Evolutionary conservation across 306 rosid genomes (phyloP), one percentile per base, ranked within the genome.

Genomic region (Quercus mongolica): DNA sequence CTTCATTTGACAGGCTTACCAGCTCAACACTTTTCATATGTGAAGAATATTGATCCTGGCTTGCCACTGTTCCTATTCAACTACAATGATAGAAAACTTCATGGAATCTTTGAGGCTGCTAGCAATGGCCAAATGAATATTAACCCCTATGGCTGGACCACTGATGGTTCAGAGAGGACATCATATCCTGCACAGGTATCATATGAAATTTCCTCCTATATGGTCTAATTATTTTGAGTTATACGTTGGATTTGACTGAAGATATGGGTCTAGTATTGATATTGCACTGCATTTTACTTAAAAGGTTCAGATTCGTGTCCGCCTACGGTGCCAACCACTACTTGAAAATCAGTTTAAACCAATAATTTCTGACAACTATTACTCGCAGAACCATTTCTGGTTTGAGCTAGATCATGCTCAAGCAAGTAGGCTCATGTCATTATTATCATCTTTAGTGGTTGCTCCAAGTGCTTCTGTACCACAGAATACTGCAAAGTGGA

Each of bases 11-110:
- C 89, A 92, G 99, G 98, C 4, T 89, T 91, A 77, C 94, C 97
- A 14, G 82, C 86, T 54, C 87, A 55, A 26, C 97, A 95, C 74
- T 91, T 86, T 74, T 80, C 87, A 58, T 93, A 86, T 82, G 98
- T 95, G 64, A 90, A 86, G 91, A 89, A 95, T 31, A 92, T 95
- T 67, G 83, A 83, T 75, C 92, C 85, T 12, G 98, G 98, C 28
- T 85, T 95, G 86, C 99, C 96, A 15, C 79, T 92, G 46, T 92
- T 92, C 85, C 85, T 95, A 61, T 95, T 95, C 93, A 93, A 95
- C 88, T 95, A 83, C 64, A 88, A 86, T 71, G 91, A 91, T 25
- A 83, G 96, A 68, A 91, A 80, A 63, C 89, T 95, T 82, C 88
- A 91, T 91, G 99, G 98, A 65, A 84, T 92, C 67, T 92, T 83